phyloP scores from a whole-genome alignment of 2,329 filamentous ascomycete species.

The Penicillium griseofulvum region DNA sequence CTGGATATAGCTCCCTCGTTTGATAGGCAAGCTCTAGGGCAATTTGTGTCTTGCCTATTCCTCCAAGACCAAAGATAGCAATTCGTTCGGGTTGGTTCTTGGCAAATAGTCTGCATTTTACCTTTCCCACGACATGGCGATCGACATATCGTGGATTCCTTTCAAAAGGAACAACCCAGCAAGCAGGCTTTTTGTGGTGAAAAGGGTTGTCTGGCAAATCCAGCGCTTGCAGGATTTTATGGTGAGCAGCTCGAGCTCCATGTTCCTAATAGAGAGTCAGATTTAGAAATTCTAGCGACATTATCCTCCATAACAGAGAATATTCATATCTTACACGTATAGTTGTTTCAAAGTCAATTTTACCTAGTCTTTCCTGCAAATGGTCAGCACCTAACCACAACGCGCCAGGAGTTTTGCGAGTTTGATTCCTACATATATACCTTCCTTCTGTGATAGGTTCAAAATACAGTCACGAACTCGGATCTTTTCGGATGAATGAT shows the following conservation, averaged over 20 bases:
- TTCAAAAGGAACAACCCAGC: constrained; percentile 15
- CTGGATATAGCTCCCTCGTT: constrained; percentile 13
- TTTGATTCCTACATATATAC: not conserved
- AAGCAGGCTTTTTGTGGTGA: not conserved
- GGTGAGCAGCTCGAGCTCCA: not conserved
- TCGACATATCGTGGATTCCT: constrained; percentile 19
- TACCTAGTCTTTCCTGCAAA: not conserved
- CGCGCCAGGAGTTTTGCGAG: fast-evolving
- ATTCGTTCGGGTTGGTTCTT: constrained; percentile 1
- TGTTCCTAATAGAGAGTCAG: constrained; percentile 9
- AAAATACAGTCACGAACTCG: constrained; percentile 3
- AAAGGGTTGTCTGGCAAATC: not conserved
- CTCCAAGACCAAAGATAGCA: constrained; percentile 18
- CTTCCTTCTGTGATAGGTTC: constrained; percentile 7
- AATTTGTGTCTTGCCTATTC: constrained; percentile 31
- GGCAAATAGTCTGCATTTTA: constrained; percentile 11
- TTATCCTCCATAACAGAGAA: too few relatives aligned
- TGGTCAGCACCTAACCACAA: not conserved
- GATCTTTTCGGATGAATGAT: constrained; percentile 3
- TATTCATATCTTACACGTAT: not conserved
- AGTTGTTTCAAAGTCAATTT: not conserved
- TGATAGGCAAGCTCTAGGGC: constrained; percentile 27
- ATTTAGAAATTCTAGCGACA: too few relatives aligned
- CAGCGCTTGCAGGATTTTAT: not conserved
- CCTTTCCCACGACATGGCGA: constrained; percentile 5